Evolutionary conservation across 2,329 filamentous ascomycete genomes (phyloP).

Genomic region (Parafenestella ontariensis): DNA sequence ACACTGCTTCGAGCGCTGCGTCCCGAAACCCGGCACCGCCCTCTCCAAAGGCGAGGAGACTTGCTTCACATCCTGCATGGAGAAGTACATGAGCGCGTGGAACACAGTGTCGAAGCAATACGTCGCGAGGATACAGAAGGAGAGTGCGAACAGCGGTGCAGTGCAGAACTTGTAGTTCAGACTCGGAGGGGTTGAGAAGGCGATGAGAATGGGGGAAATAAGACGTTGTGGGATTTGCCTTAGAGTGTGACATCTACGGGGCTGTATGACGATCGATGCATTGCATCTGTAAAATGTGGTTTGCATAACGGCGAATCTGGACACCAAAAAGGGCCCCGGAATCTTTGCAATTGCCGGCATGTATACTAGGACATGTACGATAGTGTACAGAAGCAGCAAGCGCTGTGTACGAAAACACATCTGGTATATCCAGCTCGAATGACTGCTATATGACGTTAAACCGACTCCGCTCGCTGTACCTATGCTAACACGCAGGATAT

Average conservation of each 20-base stretch:
- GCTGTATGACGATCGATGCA: background rate
- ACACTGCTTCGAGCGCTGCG: slow-evolving; percentile 64
- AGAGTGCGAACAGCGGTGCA: slow-evolving; percentile 21
- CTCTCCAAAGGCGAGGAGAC: slow-evolving; percentile 58
- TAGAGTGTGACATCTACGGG: background rate
- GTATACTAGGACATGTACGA: slow-evolving; percentile 26
- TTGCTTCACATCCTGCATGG: slow-evolving; percentile 61
- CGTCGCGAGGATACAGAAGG: slow-evolving; percentile 57
- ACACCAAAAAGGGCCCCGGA: background rate
- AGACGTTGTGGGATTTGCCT: background rate
- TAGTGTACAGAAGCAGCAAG: slow-evolving; percentile 29
- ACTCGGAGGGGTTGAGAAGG: background rate
- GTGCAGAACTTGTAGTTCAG: slow-evolving; percentile 12
- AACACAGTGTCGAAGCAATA: slow-evolving; percentile 60
- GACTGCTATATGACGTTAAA: slow-evolving; percentile 11
- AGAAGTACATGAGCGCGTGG: slow-evolving; percentile 64
- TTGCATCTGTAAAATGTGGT: background rate
- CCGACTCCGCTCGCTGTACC: slow-evolving; percentile 2
- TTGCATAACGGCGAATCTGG: background rate
- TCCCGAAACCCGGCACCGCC: slow-evolving; percentile 59
- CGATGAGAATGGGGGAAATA: background rate
- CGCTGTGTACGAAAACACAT: slow-evolving; percentile 2
- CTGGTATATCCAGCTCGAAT: background rate
- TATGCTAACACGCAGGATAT: slow-evolving; percentile 18
- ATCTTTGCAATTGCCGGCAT: background rate